These are phyloP conservation scores for Zea mays DNA, from an alignment of 176 grass and related monocot species.

Conservation along the genomic window DNA sequence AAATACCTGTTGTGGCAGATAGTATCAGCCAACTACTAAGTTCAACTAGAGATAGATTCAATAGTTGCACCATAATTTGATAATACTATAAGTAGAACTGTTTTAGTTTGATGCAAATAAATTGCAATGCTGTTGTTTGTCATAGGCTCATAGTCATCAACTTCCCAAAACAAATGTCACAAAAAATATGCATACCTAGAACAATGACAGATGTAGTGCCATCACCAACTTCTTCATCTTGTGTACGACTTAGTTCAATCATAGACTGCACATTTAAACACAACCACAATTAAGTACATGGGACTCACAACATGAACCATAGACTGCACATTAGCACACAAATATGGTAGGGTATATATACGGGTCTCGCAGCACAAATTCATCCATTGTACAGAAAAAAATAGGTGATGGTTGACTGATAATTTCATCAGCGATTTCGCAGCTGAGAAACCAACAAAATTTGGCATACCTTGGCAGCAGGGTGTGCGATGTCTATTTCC, in stretches of 20 bases:
- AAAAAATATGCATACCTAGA: slow-evolving; percentile 60
- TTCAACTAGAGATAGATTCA: not conserved
- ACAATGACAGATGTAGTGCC: slow-evolving; percentile 99
- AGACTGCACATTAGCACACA: slow-evolving; percentile 40
- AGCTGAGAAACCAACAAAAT: slow-evolving; percentile 1
- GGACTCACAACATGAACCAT: slow-evolving; percentile 50
- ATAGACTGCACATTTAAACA: slow-evolving; percentile 57
- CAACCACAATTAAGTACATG: not conserved
- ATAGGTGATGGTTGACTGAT: not conserved
- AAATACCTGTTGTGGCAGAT: not conserved
- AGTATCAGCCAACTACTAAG: slow-evolving; percentile 5
- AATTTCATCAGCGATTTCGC: not conserved
- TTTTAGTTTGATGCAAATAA: not conserved
- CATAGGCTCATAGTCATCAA: not conserved
- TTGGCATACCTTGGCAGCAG: slow-evolving; percentile 82
- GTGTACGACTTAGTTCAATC: slow-evolving; percentile 98
- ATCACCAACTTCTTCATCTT: slow-evolving; percentile 99
- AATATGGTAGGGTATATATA: not conserved
- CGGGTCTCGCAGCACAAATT: not conserved
- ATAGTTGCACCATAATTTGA: not conserved
- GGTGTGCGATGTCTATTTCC: slow-evolving; percentile 94
- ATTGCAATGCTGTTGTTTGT: not conserved
- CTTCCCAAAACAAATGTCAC: not conserved
- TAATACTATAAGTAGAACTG: not conserved
- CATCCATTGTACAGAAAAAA: not conserved